A percentile compares a stretch with the other conserved stretches of the same genome.
Evolutionary conservation across 768 basidiomycete genomes (phyloP).

Genomic region (Agrocybe praecox): DNA sequence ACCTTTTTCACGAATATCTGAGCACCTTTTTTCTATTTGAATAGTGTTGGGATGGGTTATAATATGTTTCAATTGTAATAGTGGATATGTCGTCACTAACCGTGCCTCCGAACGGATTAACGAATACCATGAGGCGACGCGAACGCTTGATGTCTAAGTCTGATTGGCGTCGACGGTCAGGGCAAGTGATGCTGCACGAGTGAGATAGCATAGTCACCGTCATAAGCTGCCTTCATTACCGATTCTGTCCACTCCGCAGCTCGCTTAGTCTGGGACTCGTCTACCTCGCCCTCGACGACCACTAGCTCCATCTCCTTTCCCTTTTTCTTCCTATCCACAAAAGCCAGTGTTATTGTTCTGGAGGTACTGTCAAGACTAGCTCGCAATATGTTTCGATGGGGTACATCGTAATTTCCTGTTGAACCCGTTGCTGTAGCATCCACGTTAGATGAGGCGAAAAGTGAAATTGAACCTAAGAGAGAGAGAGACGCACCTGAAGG

Average conservation of each 20-base stretch:
- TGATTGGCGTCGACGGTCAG: conserved; percentile 8
- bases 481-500: conserved; percentile 11
- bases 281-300: conserved; percentile 42
- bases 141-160: conserved; percentile 53
- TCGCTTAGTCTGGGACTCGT: conserved; percentile 29
- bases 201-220: conserved; percentile 42
- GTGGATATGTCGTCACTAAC: conserved; percentile 42
- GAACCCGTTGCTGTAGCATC: conserved; percentile 3
- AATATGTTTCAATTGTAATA: not conserved
- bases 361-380: conserved; percentile 40
- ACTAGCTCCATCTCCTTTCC: conserved; percentile 34
- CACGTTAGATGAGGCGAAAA: not conserved
- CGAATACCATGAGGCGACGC: conserved; percentile 63
- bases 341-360: conserved; percentile 47
- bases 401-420: conserved; percentile 33
- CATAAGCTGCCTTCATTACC: conserved; percentile 62
- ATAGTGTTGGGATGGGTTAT: not conserved
- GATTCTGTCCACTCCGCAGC: conserved; percentile 54
- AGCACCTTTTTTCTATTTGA: conserved; percentile 60
- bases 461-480: not conserved
- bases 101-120: conserved; percentile 82
- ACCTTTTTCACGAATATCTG: conserved; percentile 57
- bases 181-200: not conserved
- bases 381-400: conserved; percentile 54
- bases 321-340: conserved; percentile 45